A percentile compares a stretch with the other conserved stretches of the same genome.
These are phyloP conservation scores for Spergularia bocconei DNA, from an alignment of 148 eudicot genomes.

Conservation along the genomic window DNA sequence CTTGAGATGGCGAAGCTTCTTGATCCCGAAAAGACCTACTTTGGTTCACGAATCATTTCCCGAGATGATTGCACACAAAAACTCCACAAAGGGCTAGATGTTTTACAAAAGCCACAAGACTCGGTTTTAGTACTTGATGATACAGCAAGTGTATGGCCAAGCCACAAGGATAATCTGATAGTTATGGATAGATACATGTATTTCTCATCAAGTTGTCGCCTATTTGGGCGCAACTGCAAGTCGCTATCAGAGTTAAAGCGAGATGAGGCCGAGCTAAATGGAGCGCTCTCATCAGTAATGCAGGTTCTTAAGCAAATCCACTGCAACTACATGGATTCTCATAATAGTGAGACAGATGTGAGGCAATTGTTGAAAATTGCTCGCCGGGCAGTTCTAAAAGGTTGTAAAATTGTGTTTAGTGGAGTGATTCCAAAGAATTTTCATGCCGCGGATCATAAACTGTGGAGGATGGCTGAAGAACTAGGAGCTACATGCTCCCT, in stretches of 20 bases:
- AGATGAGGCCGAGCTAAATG: constrained; percentile 76
- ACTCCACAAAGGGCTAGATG: constrained; percentile 76
- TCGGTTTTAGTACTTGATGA: constrained; percentile 85
- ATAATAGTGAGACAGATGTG: neutral
- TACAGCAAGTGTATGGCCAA: constrained; percentile 73
- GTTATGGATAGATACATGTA: constrained; percentile 82
- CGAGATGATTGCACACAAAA: constrained; percentile 64
- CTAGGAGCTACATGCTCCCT: constrained; percentile 56
- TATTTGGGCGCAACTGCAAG: constrained; percentile 45
- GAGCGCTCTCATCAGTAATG: constrained; percentile 66
- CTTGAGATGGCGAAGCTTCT: constrained; percentile 72
- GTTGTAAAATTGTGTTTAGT: constrained; percentile 58
- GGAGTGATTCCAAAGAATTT: constrained; percentile 41
- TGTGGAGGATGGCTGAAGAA: constrained; percentile 62
- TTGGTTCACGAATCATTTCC: constrained; percentile 64
- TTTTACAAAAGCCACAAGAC: constrained; percentile 65
- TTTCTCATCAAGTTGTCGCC: constrained; percentile 64
- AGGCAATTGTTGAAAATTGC: constrained; percentile 41
- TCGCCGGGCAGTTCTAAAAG: constrained; percentile 44
- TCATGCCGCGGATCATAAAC: constrained; percentile 37
- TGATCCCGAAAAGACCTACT: constrained; percentile 49
- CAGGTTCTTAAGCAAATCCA: constrained; percentile 60
- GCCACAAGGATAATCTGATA: constrained; percentile 70
- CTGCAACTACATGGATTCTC: constrained; percentile 12
- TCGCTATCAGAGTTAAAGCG: constrained; percentile 59